A percentile compares a stretch with the other conserved stretches of the same genome.
Evolutionary conservation across 768 basidiomycete genomes (phyloP).

Genomic region (Tylopilus vinaceipallidus): DNA sequence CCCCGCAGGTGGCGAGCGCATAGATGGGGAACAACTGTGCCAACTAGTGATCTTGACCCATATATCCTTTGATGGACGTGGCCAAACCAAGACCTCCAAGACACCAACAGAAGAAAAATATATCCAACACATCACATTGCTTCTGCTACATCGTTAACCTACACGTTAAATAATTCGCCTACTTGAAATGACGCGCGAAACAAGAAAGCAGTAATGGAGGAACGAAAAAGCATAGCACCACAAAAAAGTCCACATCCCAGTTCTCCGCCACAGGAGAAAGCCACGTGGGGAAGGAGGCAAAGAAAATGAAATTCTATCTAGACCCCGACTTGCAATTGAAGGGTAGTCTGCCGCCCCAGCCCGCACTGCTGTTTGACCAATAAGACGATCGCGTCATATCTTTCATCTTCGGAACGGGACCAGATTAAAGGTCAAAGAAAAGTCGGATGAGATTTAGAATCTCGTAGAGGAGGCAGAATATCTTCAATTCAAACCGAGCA

Average conservation of each 20-base stretch:
- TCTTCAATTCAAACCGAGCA: constrained; percentile 23
- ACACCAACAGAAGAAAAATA: not conserved
- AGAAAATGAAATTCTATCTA: not conserved
- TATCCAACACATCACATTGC: not conserved
- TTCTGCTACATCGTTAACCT: constrained; percentile 1
- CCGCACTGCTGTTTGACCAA: constrained; percentile 30
- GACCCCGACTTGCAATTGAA: constrained; percentile 18
- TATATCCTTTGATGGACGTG: too few relatives aligned
- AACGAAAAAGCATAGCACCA: constrained; percentile 6
- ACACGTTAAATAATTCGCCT: constrained; percentile 2
- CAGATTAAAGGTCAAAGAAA: constrained; percentile 34
- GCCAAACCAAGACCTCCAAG: too few relatives aligned
- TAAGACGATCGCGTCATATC: constrained; percentile 28
- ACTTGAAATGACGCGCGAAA: constrained; percentile 1
- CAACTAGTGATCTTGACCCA: too few relatives aligned
- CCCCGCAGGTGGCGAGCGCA: too few relatives aligned
- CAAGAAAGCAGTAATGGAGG: constrained; percentile 1
- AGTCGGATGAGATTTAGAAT: constrained; percentile 19
- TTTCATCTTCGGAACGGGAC: constrained; percentile 16
- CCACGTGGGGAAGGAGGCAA: not conserved
- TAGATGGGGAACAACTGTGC: too few relatives aligned
- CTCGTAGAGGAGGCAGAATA: constrained; percentile 26
- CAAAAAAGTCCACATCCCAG: not conserved
- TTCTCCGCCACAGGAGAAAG: not conserved
- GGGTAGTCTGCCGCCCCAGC: constrained; percentile 17